Evolutionary conservation across 345 rosid species (phyloP).

Genomic region (Eucalyptus marginata): DNA sequence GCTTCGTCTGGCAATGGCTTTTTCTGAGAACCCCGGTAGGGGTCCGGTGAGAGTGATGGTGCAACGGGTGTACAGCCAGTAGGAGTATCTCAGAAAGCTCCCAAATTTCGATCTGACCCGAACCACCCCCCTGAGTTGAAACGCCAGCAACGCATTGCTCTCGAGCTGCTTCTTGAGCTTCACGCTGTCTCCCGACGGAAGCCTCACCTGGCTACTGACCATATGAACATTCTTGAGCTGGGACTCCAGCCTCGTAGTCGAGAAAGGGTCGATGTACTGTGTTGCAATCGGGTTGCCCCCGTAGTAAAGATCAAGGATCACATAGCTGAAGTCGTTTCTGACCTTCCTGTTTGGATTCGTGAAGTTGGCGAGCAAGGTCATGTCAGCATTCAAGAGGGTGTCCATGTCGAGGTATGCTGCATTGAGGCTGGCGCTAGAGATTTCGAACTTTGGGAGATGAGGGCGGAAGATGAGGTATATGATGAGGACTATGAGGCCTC

Average conservation of each 20-base stretch:
- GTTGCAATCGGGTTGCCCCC: constrained; percentile 52
- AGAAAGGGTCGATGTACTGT: constrained; percentile 60
- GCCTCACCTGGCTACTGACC: constrained; percentile 70
- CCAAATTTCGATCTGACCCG: constrained; percentile 61
- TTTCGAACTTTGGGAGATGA: constrained; percentile 43
- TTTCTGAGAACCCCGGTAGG: constrained; percentile 58
- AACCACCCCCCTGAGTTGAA: constrained; percentile 53
- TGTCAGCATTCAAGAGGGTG: constrained; percentile 53
- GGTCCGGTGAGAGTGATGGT: constrained; percentile 42
- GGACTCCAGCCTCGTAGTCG: constrained; percentile 27
- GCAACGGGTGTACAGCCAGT: constrained; percentile 56
- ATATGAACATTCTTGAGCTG: constrained; percentile 39
- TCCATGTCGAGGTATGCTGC: constrained; percentile 70
- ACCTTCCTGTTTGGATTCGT: constrained; percentile 80
- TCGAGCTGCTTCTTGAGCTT: constrained; percentile 36
- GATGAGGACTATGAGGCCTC: constrained; percentile 56
- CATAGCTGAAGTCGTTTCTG: constrained; percentile 52
- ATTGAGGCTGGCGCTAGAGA: constrained; percentile 57
- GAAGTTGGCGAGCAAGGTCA: constrained; percentile 63
- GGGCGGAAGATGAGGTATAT: constrained; percentile 80
- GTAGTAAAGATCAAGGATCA: constrained; percentile 56
- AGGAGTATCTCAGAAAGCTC: constrained; percentile 53
- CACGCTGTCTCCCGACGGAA: constrained; percentile 24
- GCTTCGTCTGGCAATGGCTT: constrained; percentile 55
- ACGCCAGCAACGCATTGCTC: constrained; percentile 28